Conservation (phyloP, 768 basidiomycete genomes). For the Leccinum disarticulatum region DNA sequence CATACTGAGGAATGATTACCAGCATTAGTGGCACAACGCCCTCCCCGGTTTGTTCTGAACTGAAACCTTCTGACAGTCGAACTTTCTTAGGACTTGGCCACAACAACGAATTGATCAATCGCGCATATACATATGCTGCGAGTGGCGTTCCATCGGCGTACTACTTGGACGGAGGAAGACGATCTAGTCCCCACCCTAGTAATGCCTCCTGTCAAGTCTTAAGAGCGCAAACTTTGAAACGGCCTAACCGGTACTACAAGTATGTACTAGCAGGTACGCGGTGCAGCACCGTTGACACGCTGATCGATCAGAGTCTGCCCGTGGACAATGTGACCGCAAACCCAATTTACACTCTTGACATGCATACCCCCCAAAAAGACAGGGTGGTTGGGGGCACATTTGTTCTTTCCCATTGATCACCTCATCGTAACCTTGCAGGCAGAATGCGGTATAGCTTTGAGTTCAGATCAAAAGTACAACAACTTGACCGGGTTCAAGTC, state of each 20-base stretch:
- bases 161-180: neutral
- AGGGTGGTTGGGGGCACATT: neutral
- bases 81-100: neutral
- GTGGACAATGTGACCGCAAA: neutral
- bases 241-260: neutral
- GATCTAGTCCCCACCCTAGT: neutral
- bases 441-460: neutral
- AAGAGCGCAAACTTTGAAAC: neutral
- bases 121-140: neutral
- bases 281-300: neutral
- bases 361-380: slow-evolving; percentile 1
- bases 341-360: neutral
- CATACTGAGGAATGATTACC: neutral
- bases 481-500: slow-evolving; percentile 9
- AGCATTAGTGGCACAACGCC: neutral
- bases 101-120: neutral
- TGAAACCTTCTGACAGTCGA: neutral
- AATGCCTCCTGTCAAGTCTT: neutral
- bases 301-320: slow-evolving; percentile 2
- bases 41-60: neutral
- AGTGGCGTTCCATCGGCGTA: neutral
- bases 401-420: neutral
- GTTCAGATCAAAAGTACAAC: neutral
- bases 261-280: neutral
- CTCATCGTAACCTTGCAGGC: neutral